phyloP scores from a whole-genome alignment of 768 basidiomycete species.

The Candolleomyces efflorescens region DNA sequence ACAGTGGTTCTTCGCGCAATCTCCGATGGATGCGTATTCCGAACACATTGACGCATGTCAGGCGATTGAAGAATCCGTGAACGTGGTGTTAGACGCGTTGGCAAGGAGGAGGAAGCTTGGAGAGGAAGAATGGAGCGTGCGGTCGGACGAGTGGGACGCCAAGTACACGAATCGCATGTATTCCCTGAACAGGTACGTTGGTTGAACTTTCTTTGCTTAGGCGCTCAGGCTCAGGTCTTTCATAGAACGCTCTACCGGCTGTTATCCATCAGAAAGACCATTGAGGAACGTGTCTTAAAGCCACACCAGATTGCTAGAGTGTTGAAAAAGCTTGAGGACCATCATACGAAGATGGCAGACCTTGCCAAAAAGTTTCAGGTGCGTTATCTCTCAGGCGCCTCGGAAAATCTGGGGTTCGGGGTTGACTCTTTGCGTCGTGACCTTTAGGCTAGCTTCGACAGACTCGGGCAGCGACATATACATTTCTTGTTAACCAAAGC shows the following conservation, averaged over 20 bases:
- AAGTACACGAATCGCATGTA: conserved; percentile 27
- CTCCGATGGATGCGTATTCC: conserved; percentile 17
- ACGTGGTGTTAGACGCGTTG: conserved; percentile 20
- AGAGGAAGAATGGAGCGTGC: conserved; percentile 29
- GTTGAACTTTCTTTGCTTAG: conserved; percentile 6
- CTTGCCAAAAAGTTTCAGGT: conserved; percentile 33
- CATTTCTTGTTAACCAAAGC: conserved; percentile 27
- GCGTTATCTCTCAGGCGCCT: conserved; percentile 10
- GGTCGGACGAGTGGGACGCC: conserved; percentile 27
- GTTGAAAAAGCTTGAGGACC: conserved; percentile 32
- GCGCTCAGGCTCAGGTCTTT: not conserved
- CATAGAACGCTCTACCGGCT: conserved; percentile 27
- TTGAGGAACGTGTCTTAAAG: conserved; percentile 23
- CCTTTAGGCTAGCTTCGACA: conserved; percentile 27
- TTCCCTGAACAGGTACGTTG: conserved; percentile 30
- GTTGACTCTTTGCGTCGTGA: not conserved
- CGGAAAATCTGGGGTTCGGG: not conserved
- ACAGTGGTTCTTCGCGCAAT: conserved; percentile 23
- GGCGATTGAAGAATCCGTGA: conserved; percentile 23
- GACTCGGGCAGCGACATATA: conserved; percentile 28
- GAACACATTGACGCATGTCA: conserved; percentile 26
- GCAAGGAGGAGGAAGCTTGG: conserved; percentile 21
- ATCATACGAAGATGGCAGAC: conserved; percentile 34
- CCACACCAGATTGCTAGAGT: conserved; percentile 23
- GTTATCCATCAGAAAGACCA: conserved; percentile 19